phyloP scores from a whole-genome alignment of 257 asterid genomes.

The Mitragyna speciosa region DNA sequence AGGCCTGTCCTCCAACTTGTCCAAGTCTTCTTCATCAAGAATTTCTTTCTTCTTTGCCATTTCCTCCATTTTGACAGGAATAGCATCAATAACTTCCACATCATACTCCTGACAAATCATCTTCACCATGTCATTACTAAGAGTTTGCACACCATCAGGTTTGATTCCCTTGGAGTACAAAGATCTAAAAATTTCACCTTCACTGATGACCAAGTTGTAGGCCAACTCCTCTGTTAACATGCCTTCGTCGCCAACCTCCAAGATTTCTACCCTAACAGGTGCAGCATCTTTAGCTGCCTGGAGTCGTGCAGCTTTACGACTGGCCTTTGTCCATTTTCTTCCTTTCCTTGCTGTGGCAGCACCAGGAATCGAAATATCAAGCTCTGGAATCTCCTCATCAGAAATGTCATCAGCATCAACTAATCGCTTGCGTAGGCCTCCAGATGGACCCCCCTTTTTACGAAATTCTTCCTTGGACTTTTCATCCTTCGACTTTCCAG shows the following conservation, averaged over 20 bases:
- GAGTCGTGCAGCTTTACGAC: slow-evolving; percentile 92
- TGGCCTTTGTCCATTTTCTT: slow-evolving; percentile 96
- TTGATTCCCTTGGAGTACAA: slow-evolving; percentile 82
- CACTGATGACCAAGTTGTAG: slow-evolving; percentile 73
- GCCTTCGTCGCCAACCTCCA: slow-evolving; percentile 94
- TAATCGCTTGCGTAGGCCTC: slow-evolving; percentile 65
- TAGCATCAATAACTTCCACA: slow-evolving; percentile 93
- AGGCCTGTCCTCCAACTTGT: slow-evolving; percentile 80
- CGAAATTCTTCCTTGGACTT: slow-evolving; percentile 71
- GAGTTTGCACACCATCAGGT: slow-evolving; percentile 93
- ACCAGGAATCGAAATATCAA: slow-evolving; percentile 74
- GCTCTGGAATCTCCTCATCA: slow-evolving; percentile 73
- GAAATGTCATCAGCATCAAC: slow-evolving; percentile 36
- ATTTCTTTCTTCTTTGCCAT: slow-evolving; percentile 92
- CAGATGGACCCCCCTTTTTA: slow-evolving; percentile 55
- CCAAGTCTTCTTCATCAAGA: slow-evolving; percentile 83
- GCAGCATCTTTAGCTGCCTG: slow-evolving; percentile 94
- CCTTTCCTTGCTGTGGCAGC: slow-evolving; percentile 68
- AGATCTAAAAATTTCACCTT: slow-evolving; percentile 87
- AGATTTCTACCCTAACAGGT: slow-evolving; percentile 80
- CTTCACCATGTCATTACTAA: slow-evolving; percentile 95
- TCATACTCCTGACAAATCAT: slow-evolving; percentile 86
- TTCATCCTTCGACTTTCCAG: slow-evolving; percentile 42
- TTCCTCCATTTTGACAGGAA: slow-evolving; percentile 64
- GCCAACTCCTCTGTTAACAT: slow-evolving; percentile 93